phyloP scores from a whole-genome alignment of 768 basidiomycete species.

The Tylopilus vinaceipallidus region DNA sequence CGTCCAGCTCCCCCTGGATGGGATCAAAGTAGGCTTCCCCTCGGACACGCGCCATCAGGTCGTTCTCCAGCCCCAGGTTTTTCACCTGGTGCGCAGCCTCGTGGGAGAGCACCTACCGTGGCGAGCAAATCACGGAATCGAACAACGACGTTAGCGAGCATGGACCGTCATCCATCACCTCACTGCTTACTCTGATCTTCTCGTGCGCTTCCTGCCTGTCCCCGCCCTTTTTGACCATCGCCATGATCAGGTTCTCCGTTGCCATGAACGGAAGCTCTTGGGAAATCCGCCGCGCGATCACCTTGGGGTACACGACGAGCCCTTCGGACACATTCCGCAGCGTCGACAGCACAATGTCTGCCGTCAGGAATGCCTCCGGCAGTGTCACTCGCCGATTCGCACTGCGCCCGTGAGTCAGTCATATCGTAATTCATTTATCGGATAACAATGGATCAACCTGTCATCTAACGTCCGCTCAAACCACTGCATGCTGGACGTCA shows the following conservation, averaged over 20 bases:
- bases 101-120: slow-evolving; percentile 80
- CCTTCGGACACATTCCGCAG: slow-evolving; percentile 97
- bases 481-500: slow-evolving; percentile 96
- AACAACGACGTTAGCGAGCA: slow-evolving; percentile 6
- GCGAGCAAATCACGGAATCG: slow-evolving; percentile 2
- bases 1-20: slow-evolving; percentile 77
- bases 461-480: slow-evolving; percentile 98
- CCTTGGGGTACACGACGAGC: slow-evolving; percentile 97
- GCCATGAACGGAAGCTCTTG: slow-evolving; percentile 99
- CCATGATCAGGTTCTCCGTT: slow-evolving; percentile 99
- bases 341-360: slow-evolving; percentile 94
- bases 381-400: slow-evolving; percentile 96
- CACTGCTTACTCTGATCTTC: slow-evolving; percentile 73
- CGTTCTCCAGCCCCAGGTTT: slow-evolving; percentile 91
- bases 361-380: slow-evolving; percentile 95
- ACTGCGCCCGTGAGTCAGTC: slow-evolving; percentile 40
- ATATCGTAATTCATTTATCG: neutral
- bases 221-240: slow-evolving; percentile 90
- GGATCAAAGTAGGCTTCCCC: slow-evolving; percentile 85
- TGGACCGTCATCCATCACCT: slow-evolving; percentile 13
- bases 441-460: slow-evolving; percentile 46
- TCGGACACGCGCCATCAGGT: slow-evolving; percentile 86
- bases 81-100: slow-evolving; percentile 95
- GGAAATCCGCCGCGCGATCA: slow-evolving; percentile 86
- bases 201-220: slow-evolving; percentile 98